phyloP scores from a whole-genome alignment of 164 flowering plant species.

The Liriodendron chinense region DNA sequence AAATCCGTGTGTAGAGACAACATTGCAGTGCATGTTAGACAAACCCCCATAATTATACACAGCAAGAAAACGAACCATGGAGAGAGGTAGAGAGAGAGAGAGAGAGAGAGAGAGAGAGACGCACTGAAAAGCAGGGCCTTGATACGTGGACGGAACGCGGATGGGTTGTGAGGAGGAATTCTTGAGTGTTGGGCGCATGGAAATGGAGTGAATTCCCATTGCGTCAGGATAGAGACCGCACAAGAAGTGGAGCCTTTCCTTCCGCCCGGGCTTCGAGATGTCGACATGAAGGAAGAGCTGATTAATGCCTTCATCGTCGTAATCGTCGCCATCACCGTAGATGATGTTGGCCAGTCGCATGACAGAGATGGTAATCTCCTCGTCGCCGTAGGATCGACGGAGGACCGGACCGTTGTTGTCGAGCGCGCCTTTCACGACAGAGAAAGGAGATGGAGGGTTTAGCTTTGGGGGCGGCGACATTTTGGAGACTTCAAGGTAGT shows the following conservation, averaged over 20 bases:
- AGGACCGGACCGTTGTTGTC: constrained; percentile 65
- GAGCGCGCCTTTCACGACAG: constrained; percentile 63
- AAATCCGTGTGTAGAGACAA: no score
- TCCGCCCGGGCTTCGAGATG: constrained; percentile 56
- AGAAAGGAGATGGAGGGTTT: constrained; percentile 70
- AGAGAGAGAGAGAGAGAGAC: constrained; percentile 17
- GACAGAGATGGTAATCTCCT: constrained; percentile 61
- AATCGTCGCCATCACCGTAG: constrained; percentile 45
- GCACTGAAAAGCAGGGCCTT: constrained; percentile 72
- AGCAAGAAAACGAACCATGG: neutral
- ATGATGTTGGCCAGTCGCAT: constrained; percentile 60
- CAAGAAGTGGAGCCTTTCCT: constrained; percentile 53
- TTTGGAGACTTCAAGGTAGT: constrained; percentile 81
- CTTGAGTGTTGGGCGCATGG: constrained; percentile 48
- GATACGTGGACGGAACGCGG: constrained; percentile 40
- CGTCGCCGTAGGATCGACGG: constrained; percentile 44
- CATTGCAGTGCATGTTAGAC: no score
- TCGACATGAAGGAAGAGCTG: constrained; percentile 78
- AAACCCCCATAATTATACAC: no score
- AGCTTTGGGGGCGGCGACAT: constrained; percentile 82
- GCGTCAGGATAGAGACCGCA: constrained; percentile 91
- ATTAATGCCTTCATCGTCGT: constrained; percentile 46
- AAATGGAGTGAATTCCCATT: constrained; percentile 78
- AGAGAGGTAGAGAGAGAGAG: neutral
- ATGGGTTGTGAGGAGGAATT: constrained; percentile 20